A percentile compares a stretch with the other conserved stretches of the same genome.
Evolutionary conservation across 2,329 filamentous ascomycete species (phyloP).

Genomic region (Beauveria sp.): DNA sequence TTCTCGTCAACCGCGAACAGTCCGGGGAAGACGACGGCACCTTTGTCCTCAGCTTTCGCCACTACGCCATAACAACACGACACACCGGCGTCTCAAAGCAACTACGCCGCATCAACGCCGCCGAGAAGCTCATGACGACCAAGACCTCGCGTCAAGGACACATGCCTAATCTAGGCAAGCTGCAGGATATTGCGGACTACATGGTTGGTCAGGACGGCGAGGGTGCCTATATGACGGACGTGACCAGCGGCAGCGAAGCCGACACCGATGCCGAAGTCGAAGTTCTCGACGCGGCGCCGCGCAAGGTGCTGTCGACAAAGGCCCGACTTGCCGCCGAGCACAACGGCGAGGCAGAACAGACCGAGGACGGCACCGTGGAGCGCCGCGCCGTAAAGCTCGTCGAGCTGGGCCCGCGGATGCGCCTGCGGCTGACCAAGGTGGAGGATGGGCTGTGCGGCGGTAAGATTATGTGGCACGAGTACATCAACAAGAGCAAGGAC

Average conservation of each 20-base stretch:
- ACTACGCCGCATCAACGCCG: slow-evolving; percentile 74
- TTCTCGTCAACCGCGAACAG: slow-evolving; percentile 79
- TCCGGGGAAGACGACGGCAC: slow-evolving; percentile 52
- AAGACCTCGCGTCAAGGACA: slow-evolving; percentile 56
- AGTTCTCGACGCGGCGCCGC: slow-evolving; percentile 57
- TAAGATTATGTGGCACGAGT: slow-evolving; percentile 96
- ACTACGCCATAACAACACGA: slow-evolving; percentile 93
- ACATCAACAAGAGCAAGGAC: slow-evolving; percentile 72
- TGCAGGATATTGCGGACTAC: slow-evolving; percentile 92
- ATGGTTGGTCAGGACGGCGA: slow-evolving; percentile 70
- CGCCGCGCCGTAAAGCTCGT: slow-evolving; percentile 85
- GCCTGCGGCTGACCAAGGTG: slow-evolving; percentile 83
- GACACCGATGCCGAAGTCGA: slow-evolving; percentile 97
- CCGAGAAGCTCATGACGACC: slow-evolving; percentile 64
- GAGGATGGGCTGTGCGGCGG: slow-evolving; percentile 88
- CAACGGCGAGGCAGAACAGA: slow-evolving; percentile 33
- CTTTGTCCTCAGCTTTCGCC: slow-evolving; percentile 80
- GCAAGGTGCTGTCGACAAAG: slow-evolving; percentile 53
- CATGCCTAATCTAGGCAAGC: slow-evolving; percentile 80
- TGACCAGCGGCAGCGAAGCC: slow-evolving; percentile 77
- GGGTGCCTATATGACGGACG: slow-evolving; percentile 78
- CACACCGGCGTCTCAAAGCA: slow-evolving; percentile 77
- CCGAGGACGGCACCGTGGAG: slow-evolving; percentile 57
- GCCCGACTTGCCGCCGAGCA: slow-evolving; percentile 33
- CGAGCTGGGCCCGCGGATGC: slow-evolving; percentile 86